Evolutionary conservation across 2,329 filamentous ascomycete genomes (phyloP).

Genomic region (Hypoxylon sp.): DNA sequence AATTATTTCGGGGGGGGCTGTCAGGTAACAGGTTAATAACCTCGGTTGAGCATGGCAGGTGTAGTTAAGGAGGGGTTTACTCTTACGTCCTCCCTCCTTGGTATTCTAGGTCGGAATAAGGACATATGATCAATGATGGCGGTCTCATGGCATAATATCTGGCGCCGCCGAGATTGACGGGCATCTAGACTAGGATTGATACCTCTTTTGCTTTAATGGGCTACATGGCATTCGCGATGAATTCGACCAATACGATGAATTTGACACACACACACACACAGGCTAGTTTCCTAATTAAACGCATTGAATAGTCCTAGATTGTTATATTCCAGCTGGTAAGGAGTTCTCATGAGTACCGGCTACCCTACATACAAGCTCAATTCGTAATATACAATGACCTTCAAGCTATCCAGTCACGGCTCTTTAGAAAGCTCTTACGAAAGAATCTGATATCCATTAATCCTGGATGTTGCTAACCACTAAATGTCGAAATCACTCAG

Average conservation of each 20-base stretch:
- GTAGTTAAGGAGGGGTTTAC: conserved; percentile 24
- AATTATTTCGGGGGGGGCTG: conserved; percentile 19
- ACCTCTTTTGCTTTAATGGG: conserved; percentile 46
- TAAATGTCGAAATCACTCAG: neutral
- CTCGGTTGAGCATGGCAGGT: conserved; percentile 19
- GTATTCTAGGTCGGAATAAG: conserved; percentile 6
- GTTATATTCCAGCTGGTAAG: neutral
- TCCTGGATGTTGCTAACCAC: conserved; percentile 1
- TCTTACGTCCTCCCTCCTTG: conserved; percentile 13
- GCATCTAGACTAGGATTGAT: conserved; percentile 49
- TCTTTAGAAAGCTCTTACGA: neutral
- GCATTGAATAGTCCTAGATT: neutral
- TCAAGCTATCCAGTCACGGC: neutral
- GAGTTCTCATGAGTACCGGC: neutral
- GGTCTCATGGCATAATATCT: conserved; percentile 37
- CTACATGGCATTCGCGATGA: conserved; percentile 25
- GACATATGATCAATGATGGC: conserved; percentile 19
- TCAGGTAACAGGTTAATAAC: conserved; percentile 17
- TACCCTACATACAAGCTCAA: neutral
- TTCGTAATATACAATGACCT: neutral
- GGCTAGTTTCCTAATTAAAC: neutral
- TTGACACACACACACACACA: conserved; percentile 8
- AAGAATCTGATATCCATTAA: neutral
- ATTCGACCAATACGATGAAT: conserved; percentile 15
- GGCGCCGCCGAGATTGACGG: conserved; percentile 28